Base-by-base conservation (phyloP, 441 rosid species). In the Croton laevigatus region DNA sequence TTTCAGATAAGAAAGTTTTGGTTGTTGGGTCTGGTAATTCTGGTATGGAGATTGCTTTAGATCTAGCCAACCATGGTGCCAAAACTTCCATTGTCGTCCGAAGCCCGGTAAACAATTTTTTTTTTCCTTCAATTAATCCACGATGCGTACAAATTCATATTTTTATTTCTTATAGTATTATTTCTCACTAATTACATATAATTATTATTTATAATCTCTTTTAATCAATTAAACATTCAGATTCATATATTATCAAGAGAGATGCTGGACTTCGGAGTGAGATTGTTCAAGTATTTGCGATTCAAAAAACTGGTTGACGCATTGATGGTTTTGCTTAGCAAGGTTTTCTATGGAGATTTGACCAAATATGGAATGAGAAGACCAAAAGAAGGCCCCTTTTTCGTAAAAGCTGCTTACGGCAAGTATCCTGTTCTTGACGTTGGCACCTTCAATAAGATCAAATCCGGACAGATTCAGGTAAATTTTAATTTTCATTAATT, bases 1-100 rank as follows among this genome's bases (percentile, higher is more conserved):
- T 71, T 48, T 8, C 37, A 22, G 83, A 81, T 0, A 84, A 81
- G 76, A 55, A 73, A 42, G 90, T 88, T 51, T 44, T 90, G 71
- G 93, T 88, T 10, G 90, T 88, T 27, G 96, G 96, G 17, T 70
- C 82, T 72, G 90, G 94, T 1, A 90, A 88, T 64, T 90, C 89
- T 2, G 90, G 91, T 6, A 85, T 88, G 90, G 93, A 85, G 76
- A 88, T 87, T 51, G 86, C 89, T 8, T 78, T 80, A 38, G 90
- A 87, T 70, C 37, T 88, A 10, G 73, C 85, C 10, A 81, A 71
- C 52, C 49, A 60, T 17, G 76, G 80, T 45, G 86, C 86, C 22
- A 71, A 59, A 4, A 78, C 89, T 48, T 83, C 90, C 36, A 73
- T 88, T 22, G 85, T 81, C 51, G 74, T 75, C 19, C 88, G 86